These are phyloP conservation scores for Podospora fimiseda DNA, from an alignment of 495 filamentous ascomycete species.

Conservation along the genomic window DNA sequence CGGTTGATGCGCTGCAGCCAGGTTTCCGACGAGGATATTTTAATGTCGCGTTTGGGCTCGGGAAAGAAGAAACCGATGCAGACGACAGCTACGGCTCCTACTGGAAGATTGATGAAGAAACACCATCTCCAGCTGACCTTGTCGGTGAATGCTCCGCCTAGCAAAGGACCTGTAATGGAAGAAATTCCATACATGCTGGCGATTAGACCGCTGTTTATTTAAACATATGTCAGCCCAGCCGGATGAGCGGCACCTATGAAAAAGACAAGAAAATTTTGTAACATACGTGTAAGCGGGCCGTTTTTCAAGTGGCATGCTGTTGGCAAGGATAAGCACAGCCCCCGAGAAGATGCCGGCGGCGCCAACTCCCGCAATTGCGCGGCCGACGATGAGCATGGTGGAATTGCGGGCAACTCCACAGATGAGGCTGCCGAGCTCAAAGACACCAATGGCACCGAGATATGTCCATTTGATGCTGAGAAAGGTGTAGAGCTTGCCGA, in stretches of 20 bases:
- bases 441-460: constrained; percentile 37
- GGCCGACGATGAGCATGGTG: constrained; percentile 50
- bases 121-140: constrained; percentile 33
- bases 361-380: constrained; percentile 47
- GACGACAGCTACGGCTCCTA: constrained; percentile 21
- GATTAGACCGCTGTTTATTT: constrained; percentile 16
- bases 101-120: constrained; percentile 36
- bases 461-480: constrained; percentile 58
- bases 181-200: constrained; percentile 11
- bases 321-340: constrained; percentile 41
- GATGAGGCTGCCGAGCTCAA: constrained; percentile 52
- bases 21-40: constrained; percentile 19
- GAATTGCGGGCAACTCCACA: constrained; percentile 51
- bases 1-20: constrained; percentile 18
- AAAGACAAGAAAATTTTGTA: too few species aligned
- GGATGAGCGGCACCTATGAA: too few species aligned
- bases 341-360: constrained; percentile 30
- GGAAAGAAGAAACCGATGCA: constrained; percentile 29
- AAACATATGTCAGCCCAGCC: too few species aligned
- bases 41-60: constrained; percentile 21
- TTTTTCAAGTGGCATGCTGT: constrained; percentile 35
- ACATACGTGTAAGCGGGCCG: constrained; percentile 28
- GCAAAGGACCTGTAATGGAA: constrained; percentile 23
- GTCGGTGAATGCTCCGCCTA: constrained; percentile 47
- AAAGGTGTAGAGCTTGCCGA: constrained; percentile 70